A percentile compares a stretch with the other conserved stretches of the same genome.
Conservation (phyloP, 192 early-diverging fungal species). For the Rhizophagus clarus region DNA sequence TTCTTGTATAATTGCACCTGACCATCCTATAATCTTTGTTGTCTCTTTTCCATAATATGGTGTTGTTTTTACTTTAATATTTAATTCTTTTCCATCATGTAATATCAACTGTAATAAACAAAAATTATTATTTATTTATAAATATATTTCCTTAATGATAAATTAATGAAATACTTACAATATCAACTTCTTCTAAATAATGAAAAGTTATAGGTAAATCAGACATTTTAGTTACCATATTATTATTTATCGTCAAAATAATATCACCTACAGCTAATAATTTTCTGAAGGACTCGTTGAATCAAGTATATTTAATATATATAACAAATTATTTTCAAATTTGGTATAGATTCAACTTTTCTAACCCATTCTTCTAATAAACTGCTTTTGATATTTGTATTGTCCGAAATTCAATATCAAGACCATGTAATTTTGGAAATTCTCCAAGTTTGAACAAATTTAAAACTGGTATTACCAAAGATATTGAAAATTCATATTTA, state of each 20-base stretch:
- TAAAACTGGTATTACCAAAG: conserved; percentile 51
- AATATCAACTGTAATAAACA: conserved; percentile 51
- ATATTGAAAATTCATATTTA: conserved; percentile 59
- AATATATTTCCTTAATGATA: neutral
- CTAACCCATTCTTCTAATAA: conserved; percentile 60
- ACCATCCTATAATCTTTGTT: conserved; percentile 77
- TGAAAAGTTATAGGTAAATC: conserved; percentile 58
- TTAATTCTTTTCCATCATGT: conserved; percentile 70
- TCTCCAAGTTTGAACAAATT: conserved; percentile 50
- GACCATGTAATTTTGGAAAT: conserved; percentile 53
- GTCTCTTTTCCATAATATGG: conserved; percentile 57
- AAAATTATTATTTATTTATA: neutral
- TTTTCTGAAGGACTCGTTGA: conserved; percentile 51
- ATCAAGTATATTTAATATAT: conserved; percentile 62
- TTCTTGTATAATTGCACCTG: conserved; percentile 78
- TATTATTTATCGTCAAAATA: conserved; percentile 67
- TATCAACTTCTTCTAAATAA: conserved; percentile 46
- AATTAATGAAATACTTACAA: conserved; percentile 43
- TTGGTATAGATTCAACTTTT: conserved; percentile 53
- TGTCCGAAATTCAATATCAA: conserved; percentile 65
- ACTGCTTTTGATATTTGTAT: conserved; percentile 61
- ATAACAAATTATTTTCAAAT: conserved; percentile 53
- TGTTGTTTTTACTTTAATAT: conserved; percentile 67
- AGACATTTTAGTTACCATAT: conserved; percentile 59
- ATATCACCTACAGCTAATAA: conserved; percentile 68